phyloP scores from a whole-genome alignment of 495 filamentous ascomycete species.

The Viridothelium virens region DNA sequence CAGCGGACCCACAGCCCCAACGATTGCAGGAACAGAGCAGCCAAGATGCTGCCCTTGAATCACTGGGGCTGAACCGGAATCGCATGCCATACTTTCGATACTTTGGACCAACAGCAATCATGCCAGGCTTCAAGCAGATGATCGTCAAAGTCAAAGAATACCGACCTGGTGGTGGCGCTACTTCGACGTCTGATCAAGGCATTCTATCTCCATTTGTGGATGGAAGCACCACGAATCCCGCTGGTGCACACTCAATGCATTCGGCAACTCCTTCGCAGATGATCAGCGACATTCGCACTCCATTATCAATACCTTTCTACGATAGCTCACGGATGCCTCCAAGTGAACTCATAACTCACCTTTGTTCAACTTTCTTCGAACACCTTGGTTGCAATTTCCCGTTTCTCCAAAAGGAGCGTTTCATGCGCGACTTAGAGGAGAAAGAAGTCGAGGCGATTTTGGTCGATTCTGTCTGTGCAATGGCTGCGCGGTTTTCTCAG shows the following conservation, averaged over 20 bases:
- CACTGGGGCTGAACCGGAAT: conserved; percentile 36
- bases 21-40: conserved; percentile 10
- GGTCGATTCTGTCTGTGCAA: conserved; percentile 75
- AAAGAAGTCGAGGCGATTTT: conserved; percentile 76
- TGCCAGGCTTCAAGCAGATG: conserved; percentile 89
- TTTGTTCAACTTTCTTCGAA: conserved; percentile 69
- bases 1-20: background rate
- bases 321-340: conserved; percentile 61
- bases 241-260: conserved; percentile 1
- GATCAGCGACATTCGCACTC: conserved; percentile 38
- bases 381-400: conserved; percentile 77
- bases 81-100: conserved; percentile 83
- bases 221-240: background rate
- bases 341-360: conserved; percentile 61
- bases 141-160: conserved; percentile 64
- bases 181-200: conserved; percentile 36
- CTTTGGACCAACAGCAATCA: conserved; percentile 81
- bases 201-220: conserved; percentile 6
- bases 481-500: conserved; percentile 73
- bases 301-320: conserved; percentile 70
- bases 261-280: conserved; percentile 1
- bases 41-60: too few relatives aligned
- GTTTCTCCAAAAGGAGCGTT: conserved; percentile 62
- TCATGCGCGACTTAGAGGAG: conserved; percentile 61
- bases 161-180: conserved; percentile 43